phyloP scores from a whole-genome alignment of 2,329 filamentous ascomycete species.

The Fusarium sp. region DNA sequence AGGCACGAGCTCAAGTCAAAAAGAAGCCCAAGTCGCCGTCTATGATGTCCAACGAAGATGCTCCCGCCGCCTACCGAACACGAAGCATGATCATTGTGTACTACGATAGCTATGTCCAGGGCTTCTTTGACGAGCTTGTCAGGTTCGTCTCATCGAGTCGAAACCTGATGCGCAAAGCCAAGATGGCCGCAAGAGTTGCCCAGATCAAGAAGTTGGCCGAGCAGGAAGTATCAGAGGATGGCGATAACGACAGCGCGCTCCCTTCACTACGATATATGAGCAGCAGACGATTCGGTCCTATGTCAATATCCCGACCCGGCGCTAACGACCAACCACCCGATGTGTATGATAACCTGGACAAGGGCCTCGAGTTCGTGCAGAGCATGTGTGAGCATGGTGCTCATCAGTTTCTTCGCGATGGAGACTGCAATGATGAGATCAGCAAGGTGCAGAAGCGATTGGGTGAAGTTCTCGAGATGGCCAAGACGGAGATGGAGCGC shows the following conservation, averaged over 20 bases:
- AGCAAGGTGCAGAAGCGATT: conserved; percentile 77
- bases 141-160: conserved; percentile 84
- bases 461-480: conserved; percentile 72
- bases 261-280: conserved; percentile 60
- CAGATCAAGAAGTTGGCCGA: conserved; percentile 74
- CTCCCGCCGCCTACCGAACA: conserved; percentile 73
- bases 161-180: conserved; percentile 89
- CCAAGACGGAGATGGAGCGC: conserved; percentile 72
- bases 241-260: conserved; percentile 58
- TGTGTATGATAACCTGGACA: conserved; percentile 82
- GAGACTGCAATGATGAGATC: conserved; percentile 85
- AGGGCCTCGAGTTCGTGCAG: conserved; percentile 84
- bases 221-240: conserved; percentile 69
- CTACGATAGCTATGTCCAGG: conserved; percentile 90
- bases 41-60: conserved; percentile 65
- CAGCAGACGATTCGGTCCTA: conserved; percentile 53
- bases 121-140: conserved; percentile 85
- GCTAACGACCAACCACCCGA: conserved; percentile 55
- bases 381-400: conserved; percentile 87
- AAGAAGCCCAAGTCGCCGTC: conserved; percentile 68
- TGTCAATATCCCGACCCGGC: conserved; percentile 49
- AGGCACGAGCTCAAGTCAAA: conserved; percentile 63
- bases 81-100: conserved; percentile 88
- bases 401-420: conserved; percentile 90
- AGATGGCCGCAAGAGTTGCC: conserved; percentile 83